phyloP scores from a whole-genome alignment of 192 early-diverging fungal genomes.

The Coemansia sp. region DNA sequence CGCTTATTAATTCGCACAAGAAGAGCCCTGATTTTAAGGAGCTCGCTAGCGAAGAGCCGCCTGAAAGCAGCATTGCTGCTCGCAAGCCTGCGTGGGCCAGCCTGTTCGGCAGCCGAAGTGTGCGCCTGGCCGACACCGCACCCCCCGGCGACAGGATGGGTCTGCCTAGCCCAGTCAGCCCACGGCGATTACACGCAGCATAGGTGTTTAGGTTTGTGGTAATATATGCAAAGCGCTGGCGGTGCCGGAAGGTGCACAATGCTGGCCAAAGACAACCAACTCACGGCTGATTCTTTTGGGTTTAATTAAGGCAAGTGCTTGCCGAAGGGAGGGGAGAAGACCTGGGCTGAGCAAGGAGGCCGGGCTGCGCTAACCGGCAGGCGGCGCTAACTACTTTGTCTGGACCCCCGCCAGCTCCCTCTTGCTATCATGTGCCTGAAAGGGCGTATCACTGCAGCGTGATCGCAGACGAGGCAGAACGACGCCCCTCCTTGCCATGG shows the following conservation, averaged over 20 bases:
- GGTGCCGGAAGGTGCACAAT: not conserved
- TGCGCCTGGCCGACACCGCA: slow-evolving; percentile 7
- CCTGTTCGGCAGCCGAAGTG: slow-evolving; percentile 40
- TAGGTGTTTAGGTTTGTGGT: not conserved
- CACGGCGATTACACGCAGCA: not conserved
- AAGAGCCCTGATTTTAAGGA: slow-evolving; percentile 1
- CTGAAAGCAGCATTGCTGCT: not conserved
- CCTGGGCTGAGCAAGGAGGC: not conserved
- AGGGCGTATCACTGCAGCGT: slow-evolving; percentile 5
- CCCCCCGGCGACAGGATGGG: not conserved
- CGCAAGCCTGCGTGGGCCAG: slow-evolving; percentile 27
- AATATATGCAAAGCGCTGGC: not conserved
- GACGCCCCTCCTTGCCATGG: slow-evolving; percentile 2
- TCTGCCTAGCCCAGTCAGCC: not conserved
- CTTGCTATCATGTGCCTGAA: not conserved
- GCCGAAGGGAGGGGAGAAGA: not conserved
- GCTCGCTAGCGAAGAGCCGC: not conserved
- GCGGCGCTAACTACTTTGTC: not conserved
- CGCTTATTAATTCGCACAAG: slow-evolving; percentile 41
- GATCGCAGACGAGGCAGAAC: slow-evolving; percentile 2
- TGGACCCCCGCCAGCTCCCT: not conserved
- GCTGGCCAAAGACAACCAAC: not conserved
- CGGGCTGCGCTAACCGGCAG: not conserved
- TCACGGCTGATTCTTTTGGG: not conserved
- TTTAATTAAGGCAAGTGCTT: slow-evolving; percentile 4